Base-by-base conservation (phyloP, 1,284 basidiomycete genomes). In the Cryptococcus wingfieldii region DNA sequence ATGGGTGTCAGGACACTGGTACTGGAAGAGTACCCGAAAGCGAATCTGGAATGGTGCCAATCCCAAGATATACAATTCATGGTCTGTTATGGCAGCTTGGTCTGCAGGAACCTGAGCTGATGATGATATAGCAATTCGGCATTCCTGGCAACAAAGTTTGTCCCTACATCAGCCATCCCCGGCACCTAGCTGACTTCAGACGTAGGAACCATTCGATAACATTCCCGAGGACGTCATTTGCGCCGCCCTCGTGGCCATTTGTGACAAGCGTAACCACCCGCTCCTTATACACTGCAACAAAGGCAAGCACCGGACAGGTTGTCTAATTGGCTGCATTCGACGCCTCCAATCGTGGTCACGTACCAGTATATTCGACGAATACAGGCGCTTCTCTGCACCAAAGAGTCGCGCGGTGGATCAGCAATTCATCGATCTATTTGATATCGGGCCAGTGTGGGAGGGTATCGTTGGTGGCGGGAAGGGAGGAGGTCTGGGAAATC, bases 281-380 rank as follows among this genome's bases (percentile, higher is more conserved):
- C 74, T 83, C 28, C 66, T 82, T 37, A 81, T 83, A 18, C 82
- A 83, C 62, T 83, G 82, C 71, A 83, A 83, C 71, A 82, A 82
- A 68, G 82, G 82, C 53, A 83, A 82, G 74, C 82, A 83, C 58
- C 77, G 82, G 1, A 83, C 82, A 1, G 82, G 82, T 1, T 82
- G 81, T 61, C 67, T 83, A 28, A 78, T 83, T 7, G 82, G 81
- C 4, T 82, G 81, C 62, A 71, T 83, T 9, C 70, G 82, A 3
- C 78, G 81, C 45, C 62, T 82, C 8, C 81, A 82, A 61, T 74
- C 77, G 14, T 82, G 81, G 81, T 78, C 79, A 34, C 67, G 81
- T 16, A 80, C 80, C 0, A 78, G 78, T 1, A 81, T 81, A 49
- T 81, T 82, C 56, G 81, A 82, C 67, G 82, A 83, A 55, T 77